Conservation (phyloP, 805 yeast species). For the Barnettozyma californica region DNA sequence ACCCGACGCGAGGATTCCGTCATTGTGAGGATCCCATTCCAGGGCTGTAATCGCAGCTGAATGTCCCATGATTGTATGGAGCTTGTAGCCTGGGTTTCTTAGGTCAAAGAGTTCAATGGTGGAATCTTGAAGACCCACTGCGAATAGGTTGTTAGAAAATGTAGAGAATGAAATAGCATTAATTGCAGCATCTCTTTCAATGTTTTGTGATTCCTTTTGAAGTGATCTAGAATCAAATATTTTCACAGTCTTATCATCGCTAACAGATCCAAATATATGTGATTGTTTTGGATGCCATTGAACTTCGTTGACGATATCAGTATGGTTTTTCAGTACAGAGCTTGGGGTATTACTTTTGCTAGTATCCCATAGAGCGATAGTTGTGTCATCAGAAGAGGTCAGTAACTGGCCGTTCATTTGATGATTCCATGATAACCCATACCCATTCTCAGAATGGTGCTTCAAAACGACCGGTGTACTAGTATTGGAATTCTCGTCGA, state of each 20-base stretch:
- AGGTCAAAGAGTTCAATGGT: constrained; percentile 62
- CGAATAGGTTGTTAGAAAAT: constrained; percentile 52
- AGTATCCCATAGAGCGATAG: constrained; percentile 59
- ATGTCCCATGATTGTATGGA: constrained; percentile 80
- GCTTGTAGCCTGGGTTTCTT: constrained; percentile 40
- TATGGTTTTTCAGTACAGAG: constrained; percentile 35
- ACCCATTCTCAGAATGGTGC: constrained; percentile 65
- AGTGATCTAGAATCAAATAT: constrained; percentile 49
- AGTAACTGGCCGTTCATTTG: constrained; percentile 42
- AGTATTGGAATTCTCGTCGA: constrained; percentile 25
- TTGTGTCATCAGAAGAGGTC: constrained; percentile 62
- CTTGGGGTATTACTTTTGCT: constrained; percentile 23
- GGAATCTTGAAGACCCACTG: constrained; percentile 66
- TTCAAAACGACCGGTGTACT: constrained; percentile 27
- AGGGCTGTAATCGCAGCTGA: constrained; percentile 63
- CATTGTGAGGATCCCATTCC: constrained; percentile 74
- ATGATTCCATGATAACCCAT: constrained; percentile 67
- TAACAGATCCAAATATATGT: constrained; percentile 60
- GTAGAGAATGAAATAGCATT: constrained; percentile 65
- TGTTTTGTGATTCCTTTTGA: constrained; percentile 21
- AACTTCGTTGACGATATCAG: constrained; percentile 67
- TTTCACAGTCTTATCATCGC: constrained; percentile 58
- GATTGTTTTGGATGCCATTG: constrained; percentile 57
- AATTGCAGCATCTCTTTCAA: constrained; percentile 35
- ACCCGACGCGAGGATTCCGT: constrained; percentile 73